These are phyloP conservation scores for Blastobotrys parvus DNA, from an alignment of 805 yeast species.

Conservation along the genomic window DNA sequence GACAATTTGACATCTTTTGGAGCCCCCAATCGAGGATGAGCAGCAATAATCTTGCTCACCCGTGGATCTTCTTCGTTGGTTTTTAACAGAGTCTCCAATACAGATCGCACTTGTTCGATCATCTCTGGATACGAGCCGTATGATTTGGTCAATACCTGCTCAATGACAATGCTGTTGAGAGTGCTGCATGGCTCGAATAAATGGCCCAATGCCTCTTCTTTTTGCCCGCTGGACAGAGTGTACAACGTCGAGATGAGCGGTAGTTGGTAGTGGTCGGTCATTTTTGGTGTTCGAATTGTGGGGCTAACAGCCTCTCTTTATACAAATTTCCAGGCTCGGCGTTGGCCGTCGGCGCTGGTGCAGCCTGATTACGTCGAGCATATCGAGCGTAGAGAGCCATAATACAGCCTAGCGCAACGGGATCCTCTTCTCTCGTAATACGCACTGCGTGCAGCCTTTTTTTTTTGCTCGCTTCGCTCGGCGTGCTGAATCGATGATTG, in stretches of 20 bases:
- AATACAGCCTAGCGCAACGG: too few species aligned
- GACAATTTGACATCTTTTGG: constrained; percentile 36
- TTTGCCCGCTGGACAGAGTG: constrained; percentile 14
- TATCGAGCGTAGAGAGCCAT: too few species aligned
- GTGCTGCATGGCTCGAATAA: constrained; percentile 58
- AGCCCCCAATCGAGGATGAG: constrained; percentile 86
- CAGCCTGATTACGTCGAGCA: background rate
- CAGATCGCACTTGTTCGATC: constrained; percentile 38
- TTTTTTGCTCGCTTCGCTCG: too few species aligned
- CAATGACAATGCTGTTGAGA: constrained; percentile 29
- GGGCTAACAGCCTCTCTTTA: too few species aligned
- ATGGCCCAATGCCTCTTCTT: constrained; percentile 40
- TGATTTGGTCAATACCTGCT: constrained; percentile 6
- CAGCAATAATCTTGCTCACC: constrained; percentile 52
- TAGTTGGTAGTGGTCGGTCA: background rate
- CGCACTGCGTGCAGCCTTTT: too few species aligned
- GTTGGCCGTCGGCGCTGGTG: background rate
- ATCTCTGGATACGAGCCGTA: constrained; percentile 28
- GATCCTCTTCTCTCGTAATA: too few species aligned
- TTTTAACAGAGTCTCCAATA: constrained; percentile 31
- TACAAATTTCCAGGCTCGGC: background rate
- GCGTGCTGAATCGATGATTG: too few species aligned
- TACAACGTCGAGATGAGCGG: constrained; percentile 1
- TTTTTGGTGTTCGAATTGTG: too few species aligned
- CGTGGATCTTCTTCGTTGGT: constrained; percentile 20